These are phyloP conservation scores for Cyclotella baltica DNA, from an alignment of 108 stramenopile genomes.

Conservation along the genomic window DNA sequence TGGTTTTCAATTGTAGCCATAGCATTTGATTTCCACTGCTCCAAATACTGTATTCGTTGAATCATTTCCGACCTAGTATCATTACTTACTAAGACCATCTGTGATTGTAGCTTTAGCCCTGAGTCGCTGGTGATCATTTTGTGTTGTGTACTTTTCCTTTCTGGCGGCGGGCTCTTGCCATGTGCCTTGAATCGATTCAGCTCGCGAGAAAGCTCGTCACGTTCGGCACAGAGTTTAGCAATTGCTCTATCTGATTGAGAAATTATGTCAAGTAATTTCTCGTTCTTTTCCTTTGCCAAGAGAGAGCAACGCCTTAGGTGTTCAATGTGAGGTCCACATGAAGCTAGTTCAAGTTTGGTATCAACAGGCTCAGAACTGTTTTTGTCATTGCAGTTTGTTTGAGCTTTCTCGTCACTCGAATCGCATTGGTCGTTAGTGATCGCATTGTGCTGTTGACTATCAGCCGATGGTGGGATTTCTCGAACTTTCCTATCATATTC, in stretches of 20 bases:
- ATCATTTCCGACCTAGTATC: constrained; percentile 1
- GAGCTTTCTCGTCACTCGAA: not conserved
- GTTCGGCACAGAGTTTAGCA: constrained; percentile 1
- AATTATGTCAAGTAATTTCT: not conserved
- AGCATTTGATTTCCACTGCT: constrained; percentile 12
- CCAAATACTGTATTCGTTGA: constrained; percentile 7
- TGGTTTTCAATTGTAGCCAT: constrained; percentile 19
- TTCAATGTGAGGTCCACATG: constrained; percentile 5
- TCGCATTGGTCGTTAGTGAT: not conserved
- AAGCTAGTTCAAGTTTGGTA: not conserved
- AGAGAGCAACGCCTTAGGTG: constrained; percentile 10
- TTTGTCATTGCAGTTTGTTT: not conserved
- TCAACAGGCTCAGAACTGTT: not conserved
- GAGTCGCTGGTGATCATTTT: not conserved
- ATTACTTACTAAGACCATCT: not conserved
- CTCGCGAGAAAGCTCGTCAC: constrained; percentile 3
- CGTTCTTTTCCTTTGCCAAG: not conserved
- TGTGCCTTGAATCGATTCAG: not conserved
- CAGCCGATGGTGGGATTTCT: constrained; percentile 9
- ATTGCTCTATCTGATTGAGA: not conserved
- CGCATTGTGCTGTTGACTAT: not conserved
- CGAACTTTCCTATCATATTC: constrained; percentile 15
- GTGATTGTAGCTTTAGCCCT: not conserved
- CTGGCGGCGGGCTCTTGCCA: not conserved
- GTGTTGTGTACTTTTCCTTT: not conserved